These are phyloP conservation scores for Globisporangium spinosum DNA, from an alignment of 352 stramenopile genomes.

Conservation along the genomic window DNA sequence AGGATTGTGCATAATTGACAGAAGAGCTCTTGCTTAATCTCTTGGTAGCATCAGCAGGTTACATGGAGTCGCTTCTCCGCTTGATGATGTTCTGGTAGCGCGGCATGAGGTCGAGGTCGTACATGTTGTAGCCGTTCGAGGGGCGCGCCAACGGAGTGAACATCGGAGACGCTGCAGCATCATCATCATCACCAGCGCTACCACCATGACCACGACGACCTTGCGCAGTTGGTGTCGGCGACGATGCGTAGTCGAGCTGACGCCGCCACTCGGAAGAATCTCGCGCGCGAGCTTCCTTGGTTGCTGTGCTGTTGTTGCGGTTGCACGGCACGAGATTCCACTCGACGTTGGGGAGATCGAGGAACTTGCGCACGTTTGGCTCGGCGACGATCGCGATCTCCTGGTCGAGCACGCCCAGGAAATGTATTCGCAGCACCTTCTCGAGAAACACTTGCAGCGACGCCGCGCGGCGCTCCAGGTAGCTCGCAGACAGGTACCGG, in stretches of 20 bases:
- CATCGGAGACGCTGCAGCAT: conserved; percentile 3
- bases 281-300: conserved; percentile 5
- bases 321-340: conserved; percentile 48
- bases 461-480: conserved; percentile 55
- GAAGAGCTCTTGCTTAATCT: not conserved
- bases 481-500: conserved; percentile 45
- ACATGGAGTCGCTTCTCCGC: conserved; percentile 58
- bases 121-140: conserved; percentile 25
- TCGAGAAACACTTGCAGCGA: conserved; percentile 67
- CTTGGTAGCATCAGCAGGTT: conserved; percentile 11
- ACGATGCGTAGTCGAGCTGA: conserved; percentile 25
- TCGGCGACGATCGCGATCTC: conserved; percentile 65
- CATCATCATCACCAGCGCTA: not conserved
- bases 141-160: conserved; percentile 27
- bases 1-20: not conserved
- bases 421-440: conserved; percentile 46
- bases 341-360: conserved; percentile 61
- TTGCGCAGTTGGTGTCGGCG: conserved; percentile 16
- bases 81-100: conserved; percentile 33
- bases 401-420: conserved; percentile 64
- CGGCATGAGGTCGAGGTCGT: conserved; percentile 19
- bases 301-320: conserved; percentile 25
- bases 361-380: conserved; percentile 56
- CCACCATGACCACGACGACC: conserved; percentile 17
- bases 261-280: conserved; percentile 5